Conservation (phyloP, 2,329 filamentous ascomycete genomes). For the Tolypocladium inflatum region DNA sequence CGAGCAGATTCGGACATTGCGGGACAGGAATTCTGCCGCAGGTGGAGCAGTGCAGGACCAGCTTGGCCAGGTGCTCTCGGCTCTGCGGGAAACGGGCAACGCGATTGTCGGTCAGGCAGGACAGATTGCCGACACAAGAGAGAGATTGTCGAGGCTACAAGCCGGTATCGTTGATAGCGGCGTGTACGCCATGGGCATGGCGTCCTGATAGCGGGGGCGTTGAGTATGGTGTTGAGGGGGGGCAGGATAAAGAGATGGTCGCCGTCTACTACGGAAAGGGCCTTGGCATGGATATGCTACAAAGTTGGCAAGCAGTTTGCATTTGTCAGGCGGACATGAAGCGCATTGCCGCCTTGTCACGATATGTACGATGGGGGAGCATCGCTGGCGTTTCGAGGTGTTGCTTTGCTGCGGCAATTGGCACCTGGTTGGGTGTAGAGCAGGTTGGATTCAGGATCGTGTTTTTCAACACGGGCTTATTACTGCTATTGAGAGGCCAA, state of each 20-base stretch:
- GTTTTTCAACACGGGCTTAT: background rate
- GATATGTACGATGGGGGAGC: slow-evolving; percentile 1
- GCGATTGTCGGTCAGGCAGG: slow-evolving; percentile 31
- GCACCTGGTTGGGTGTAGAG: background rate
- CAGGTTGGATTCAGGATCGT: background rate
- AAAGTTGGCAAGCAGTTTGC: background rate
- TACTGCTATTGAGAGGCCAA: background rate
- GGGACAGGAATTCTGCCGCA: slow-evolving; percentile 20
- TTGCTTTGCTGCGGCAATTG: background rate
- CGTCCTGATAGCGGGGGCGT: slow-evolving; percentile 10
- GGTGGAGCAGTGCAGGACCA: slow-evolving; percentile 24
- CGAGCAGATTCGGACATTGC: slow-evolving; percentile 28
- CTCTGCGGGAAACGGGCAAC: slow-evolving; percentile 28
- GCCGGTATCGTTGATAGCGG: slow-evolving; percentile 29
- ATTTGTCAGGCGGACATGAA: background rate
- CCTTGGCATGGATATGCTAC: background rate
- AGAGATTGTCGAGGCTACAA: slow-evolving; percentile 30
- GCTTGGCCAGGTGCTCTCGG: slow-evolving; percentile 26
- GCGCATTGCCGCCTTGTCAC: background rate
- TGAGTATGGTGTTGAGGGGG: background rate
- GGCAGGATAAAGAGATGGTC: background rate
- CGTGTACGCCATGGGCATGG: slow-evolving; percentile 22
- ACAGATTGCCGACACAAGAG: slow-evolving; percentile 32
- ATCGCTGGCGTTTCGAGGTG: background rate
- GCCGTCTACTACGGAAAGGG: background rate